These are phyloP conservation scores for Viridothelium virens DNA, from an alignment of 495 filamentous ascomycete genomes.

Conservation along the genomic window DNA sequence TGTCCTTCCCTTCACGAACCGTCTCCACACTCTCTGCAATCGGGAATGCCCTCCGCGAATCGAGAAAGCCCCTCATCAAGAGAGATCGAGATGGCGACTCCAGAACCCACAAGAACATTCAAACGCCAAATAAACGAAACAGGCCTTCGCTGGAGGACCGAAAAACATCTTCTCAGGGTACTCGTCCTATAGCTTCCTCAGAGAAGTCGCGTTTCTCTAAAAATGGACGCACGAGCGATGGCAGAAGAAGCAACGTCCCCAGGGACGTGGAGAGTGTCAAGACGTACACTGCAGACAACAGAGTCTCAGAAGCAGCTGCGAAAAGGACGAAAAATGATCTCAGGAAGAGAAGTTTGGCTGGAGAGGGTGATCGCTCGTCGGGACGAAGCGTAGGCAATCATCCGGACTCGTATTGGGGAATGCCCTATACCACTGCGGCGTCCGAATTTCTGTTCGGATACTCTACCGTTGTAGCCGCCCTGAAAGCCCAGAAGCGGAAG, in stretches of 20 bases:
- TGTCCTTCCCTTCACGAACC: background rate
- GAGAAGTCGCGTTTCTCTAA: background rate
- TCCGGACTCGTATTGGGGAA: slow-evolving; percentile 19
- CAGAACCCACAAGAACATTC: background rate
- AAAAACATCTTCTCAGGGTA: too few species aligned
- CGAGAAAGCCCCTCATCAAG: background rate
- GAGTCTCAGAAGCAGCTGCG: background rate
- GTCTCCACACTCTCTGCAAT: slow-evolving; percentile 13
- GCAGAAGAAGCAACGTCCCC: background rate
- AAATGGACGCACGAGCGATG: background rate
- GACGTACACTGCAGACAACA: background rate
- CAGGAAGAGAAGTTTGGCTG: background rate
- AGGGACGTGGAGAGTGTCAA: background rate
- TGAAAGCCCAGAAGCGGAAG: slow-evolving; percentile 58
- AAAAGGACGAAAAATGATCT: background rate
- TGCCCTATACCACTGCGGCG: slow-evolving; percentile 76
- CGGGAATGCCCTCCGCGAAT: background rate
- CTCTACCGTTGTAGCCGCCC: slow-evolving; percentile 71
- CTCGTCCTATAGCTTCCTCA: background rate
- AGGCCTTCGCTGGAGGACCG: too few species aligned
- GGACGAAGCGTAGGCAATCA: background rate
- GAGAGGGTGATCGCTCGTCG: background rate
- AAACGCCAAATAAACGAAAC: background rate
- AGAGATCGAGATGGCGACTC: background rate
- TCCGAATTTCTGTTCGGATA: slow-evolving; percentile 88